Conservation (phyloP, 208 protist species). For the Wallacemonas rigidus region DNA sequence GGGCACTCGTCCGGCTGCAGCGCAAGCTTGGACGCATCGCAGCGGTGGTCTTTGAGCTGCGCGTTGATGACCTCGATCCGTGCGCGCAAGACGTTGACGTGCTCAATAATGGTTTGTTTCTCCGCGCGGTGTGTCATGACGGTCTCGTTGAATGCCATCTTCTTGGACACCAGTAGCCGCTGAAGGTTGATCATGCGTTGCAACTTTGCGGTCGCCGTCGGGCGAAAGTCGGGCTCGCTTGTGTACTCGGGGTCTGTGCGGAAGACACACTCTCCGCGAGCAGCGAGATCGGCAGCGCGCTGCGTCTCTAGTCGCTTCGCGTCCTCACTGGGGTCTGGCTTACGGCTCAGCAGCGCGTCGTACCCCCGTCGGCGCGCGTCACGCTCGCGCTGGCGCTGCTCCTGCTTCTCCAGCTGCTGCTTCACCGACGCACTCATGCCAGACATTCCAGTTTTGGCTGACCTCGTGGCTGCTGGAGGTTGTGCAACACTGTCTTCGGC, state of each 20-base stretch:
- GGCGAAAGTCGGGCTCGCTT: conserved; percentile 65
- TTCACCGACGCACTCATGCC: conserved; percentile 67
- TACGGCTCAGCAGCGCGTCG: conserved; percentile 55
- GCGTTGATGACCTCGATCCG: conserved; percentile 84
- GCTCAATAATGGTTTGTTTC: conserved; percentile 74
- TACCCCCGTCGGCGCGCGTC: conserved; percentile 66
- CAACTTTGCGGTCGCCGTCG: conserved; percentile 95
- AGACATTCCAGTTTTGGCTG: conserved; percentile 9
- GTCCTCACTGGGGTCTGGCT: conserved; percentile 84
- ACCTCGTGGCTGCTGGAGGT: too few species aligned
- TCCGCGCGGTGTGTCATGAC: conserved; percentile 88
- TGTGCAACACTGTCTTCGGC: neutral
- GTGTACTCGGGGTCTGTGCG: conserved; percentile 91
- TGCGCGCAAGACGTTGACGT: conserved; percentile 63
- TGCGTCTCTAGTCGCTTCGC: conserved; percentile 66
- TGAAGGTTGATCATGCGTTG: conserved; percentile 93
- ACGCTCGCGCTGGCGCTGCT: conserved; percentile 82
- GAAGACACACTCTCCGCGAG: conserved; percentile 94
- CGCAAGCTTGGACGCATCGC: conserved; percentile 21
- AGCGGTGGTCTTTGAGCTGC: conserved; percentile 46
- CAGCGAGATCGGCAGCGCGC: conserved; percentile 63
- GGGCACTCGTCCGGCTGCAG: conserved; percentile 64
- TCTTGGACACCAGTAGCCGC: conserved; percentile 74
- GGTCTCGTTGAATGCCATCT: conserved; percentile 92
- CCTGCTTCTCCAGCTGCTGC: conserved; percentile 89